Base-by-base conservation (phyloP, 2,329 filamentous ascomycete species). In the Phymatotrichopsis omnivora region DNA sequence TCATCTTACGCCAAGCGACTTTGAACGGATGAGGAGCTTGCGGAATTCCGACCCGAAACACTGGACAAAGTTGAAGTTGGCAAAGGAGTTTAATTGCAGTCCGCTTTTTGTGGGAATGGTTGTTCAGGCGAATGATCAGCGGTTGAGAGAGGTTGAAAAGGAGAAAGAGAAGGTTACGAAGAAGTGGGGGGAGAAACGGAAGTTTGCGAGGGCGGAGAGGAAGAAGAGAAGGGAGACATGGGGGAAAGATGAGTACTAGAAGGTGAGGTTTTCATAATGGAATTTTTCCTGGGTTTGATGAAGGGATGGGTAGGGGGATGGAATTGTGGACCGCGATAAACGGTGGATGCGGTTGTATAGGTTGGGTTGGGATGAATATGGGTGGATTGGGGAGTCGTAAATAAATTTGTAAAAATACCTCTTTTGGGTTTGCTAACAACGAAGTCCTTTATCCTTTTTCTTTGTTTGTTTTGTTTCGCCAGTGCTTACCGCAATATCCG, bases 101-200 rank as follows among this genome's bases (percentile, higher is more conserved):
- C 67, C 72, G 46, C 70, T 79, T 40, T 80, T 81, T 54, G 70
- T 80, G 34, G 71, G 71, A 7, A 66, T 78, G 65, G 72, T 76
- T 44, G 72, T 69, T 40, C 66, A 71, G 52, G 72, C 71, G 23
- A 70, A 70, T 49, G 61, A 62, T 30, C 63, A 70, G 51, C 67
- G 71, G 64, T 67, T 67, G 55, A 58, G 61, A 47, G 63, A 68
- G 35, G 68, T 72, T 57, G 62, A 62, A 54, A 58, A 65, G 51
- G 63, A 67, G 55, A 59, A 75, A 56, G 69, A 73, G 57, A 68
- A 63, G 35, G 67, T 73, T 33, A 75, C 76, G 65, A 67, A 64
- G 45, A 70, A 66, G 62, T 82, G 78, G 78, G 78, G 78, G 24
- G 60, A 61, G 39, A 71, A 69, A 63, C 72, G 73, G 62, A 68